A percentile compares a stretch with the other conserved stretches of the same genome.
Conservation (phyloP, 129 eudicot species). For the Flaveria bidentis region DNA sequence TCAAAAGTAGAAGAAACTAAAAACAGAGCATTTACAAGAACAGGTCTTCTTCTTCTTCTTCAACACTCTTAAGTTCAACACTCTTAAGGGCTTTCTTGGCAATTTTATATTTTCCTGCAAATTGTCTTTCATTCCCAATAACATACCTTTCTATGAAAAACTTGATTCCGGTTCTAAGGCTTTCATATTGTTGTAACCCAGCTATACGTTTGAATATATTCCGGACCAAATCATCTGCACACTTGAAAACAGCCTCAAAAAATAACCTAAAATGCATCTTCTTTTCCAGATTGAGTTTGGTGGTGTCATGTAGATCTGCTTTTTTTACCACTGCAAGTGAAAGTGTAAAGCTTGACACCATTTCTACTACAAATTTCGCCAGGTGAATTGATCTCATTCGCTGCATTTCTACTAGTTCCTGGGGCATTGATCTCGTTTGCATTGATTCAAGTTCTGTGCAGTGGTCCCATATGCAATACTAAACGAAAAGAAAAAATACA, state of each 20-base stretch:
- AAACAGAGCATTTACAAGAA: not conserved
- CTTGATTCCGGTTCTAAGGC: conserved; percentile 43
- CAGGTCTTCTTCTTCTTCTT: conserved; percentile 38
- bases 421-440: conserved; percentile 77
- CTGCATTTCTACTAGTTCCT: conserved; percentile 65
- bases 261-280: conserved; percentile 81
- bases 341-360: conserved; percentile 64
- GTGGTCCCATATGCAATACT: conserved; percentile 95
- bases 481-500: not conserved
- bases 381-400: conserved; percentile 79
- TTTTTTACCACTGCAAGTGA: conserved; percentile 72
- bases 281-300: conserved; percentile 50
- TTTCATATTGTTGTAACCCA: no score
- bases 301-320: conserved; percentile 67
- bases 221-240: conserved; percentile 48
- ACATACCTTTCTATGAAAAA: conserved; percentile 67
- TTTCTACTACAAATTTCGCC: conserved; percentile 68
- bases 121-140: conserved; percentile 36
- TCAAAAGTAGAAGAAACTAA: no score
- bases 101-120: conserved; percentile 53
- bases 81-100: conserved; percentile 82
- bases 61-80: conserved; percentile 16
- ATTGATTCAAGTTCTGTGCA: conserved; percentile 70
- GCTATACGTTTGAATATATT: not conserved
- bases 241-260: conserved; percentile 67